Evolutionary conservation across 768 basidiomycete species (phyloP), one percentile per base, ranked within the genome.

Genomic region (Boletellus emodensis): DNA sequence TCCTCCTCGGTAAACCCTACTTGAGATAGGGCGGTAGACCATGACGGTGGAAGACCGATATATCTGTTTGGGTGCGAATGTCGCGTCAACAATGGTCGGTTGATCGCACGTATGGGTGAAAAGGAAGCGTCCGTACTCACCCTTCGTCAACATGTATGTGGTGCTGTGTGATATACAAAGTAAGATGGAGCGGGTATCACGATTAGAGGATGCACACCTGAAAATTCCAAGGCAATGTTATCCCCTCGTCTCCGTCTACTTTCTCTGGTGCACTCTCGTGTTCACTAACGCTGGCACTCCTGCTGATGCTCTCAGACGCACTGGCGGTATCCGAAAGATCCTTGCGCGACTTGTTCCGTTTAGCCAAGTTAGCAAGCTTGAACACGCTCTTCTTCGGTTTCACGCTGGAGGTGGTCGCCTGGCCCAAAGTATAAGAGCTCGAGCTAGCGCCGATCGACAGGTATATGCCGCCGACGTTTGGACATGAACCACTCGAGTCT

Each of bases 141-240:
- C 74, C 82, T 68, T 88, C 87, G 64, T 89, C 84, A 26, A 89
- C 87, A 60, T 90, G 87, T 32, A 89, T 80, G 60, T 89, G 78
- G 61, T 90, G 87, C 85, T 87, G 40, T n/a, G 40, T 7, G 24
- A 40, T 7, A 37, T 30, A 17, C 44, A 37, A 39, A 26, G 44
- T 57, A 8, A 53, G 55, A 45, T 9, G 10, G 8, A 14, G 38
- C 3, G 40, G 18, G 8, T 0, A 46, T 35, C 28, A 4, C 18
- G 1, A 26, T 41, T 13, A 12, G 54, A 26, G 54, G 51, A 20
- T 12, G 44, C 60, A 40, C 61, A 82, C 85, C 77, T 84, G 84
- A 53, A 89, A 87, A 63, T 87, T 87, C 80, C 82, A 88, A 4
- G 87, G 87, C 53, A 71, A 54, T 0, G 85, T 83, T 38, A 90